These are phyloP conservation scores for Scedosporium dehoogii DNA, from an alignment of 2,329 filamentous ascomycete genomes.

Conservation along the genomic window DNA sequence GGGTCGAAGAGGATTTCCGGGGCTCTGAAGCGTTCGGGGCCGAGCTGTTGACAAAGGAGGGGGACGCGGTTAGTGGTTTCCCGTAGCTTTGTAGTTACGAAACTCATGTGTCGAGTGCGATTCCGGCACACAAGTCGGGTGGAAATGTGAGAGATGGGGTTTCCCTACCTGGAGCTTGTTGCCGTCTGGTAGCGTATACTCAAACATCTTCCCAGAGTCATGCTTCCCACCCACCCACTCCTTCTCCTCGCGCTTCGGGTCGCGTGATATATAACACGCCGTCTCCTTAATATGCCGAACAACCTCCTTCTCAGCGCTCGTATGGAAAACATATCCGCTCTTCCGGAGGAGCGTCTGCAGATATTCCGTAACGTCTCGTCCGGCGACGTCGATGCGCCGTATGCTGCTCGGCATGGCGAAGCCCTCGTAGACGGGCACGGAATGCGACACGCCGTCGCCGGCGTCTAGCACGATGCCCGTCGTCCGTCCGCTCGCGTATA, in stretches of 20 bases:
- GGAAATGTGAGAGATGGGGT: no score
- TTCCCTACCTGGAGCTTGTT: conserved; percentile 72
- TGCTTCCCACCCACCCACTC: conserved; percentile 79
- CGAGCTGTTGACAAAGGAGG: conserved; percentile 46
- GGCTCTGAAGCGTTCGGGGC: conserved; percentile 87
- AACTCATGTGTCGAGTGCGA: no score
- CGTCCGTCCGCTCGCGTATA: conserved; percentile 92
- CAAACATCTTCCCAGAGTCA: conserved; percentile 67
- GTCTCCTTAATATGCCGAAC: conserved; percentile 95
- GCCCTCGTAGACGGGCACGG: conserved; percentile 94
- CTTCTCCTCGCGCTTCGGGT: conserved; percentile 91
- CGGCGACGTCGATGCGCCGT: conserved; percentile 89
- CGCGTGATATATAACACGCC: conserved; percentile 79
- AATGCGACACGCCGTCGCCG: conserved; percentile 93
- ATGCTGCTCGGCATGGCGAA: conserved; percentile 96
- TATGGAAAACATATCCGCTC: conserved; percentile 90
- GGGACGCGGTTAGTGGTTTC: background rate
- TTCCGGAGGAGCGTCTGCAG: conserved; percentile 85
- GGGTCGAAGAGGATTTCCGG: conserved; percentile 97
- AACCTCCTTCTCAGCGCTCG: conserved; percentile 98
- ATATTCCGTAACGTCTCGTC: conserved; percentile 91
- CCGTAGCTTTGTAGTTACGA: background rate
- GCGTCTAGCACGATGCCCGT: conserved; percentile 94
- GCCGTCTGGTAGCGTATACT: conserved; percentile 87
- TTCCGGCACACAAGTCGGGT: no score